Percentiles rank a stretch among this genome's conserved stretches.
phyloP scores from a whole-genome alignment of 78 protist species.

The Speleostelium caveatum region DNA sequence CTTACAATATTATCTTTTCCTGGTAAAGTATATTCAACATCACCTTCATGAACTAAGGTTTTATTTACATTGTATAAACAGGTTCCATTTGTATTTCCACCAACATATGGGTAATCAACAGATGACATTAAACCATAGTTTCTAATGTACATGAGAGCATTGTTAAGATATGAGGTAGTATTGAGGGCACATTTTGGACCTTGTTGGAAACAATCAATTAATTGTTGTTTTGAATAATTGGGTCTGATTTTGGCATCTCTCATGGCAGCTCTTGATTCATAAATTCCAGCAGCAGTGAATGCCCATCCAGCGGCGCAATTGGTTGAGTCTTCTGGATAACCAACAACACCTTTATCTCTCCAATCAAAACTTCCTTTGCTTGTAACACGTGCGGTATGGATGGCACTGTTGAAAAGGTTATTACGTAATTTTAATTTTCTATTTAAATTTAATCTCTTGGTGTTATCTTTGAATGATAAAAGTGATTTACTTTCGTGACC shows the following conservation, averaged over 20 bases:
- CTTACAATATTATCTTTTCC: slow-evolving; percentile 29
- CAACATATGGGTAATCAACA: slow-evolving; percentile 41
- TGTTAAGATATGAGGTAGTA: slow-evolving; percentile 5
- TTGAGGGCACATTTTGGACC: not conserved
- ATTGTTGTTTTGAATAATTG: slow-evolving; percentile 36
- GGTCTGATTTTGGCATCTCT: slow-evolving; percentile 1
- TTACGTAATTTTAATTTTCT: not conserved
- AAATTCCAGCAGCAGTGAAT: slow-evolving; percentile 53
- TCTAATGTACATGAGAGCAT: slow-evolving; percentile 43
- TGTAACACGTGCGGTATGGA: slow-evolving; percentile 11
- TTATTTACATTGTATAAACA: slow-evolving; percentile 5
- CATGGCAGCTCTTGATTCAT: slow-evolving; percentile 60
- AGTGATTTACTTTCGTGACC: not conserved
- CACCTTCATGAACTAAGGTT: slow-evolving; percentile 45
- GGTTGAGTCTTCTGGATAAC: slow-evolving; percentile 40
- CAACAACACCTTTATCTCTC: slow-evolving; percentile 54
- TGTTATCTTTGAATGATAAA: not conserved
- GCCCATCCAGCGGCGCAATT: slow-evolving; percentile 61
- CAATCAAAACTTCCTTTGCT: slow-evolving; percentile 34
- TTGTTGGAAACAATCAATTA: slow-evolving; percentile 40
- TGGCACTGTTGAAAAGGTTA: not conserved
- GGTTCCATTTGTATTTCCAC: not conserved
- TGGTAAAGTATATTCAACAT: slow-evolving; percentile 19
- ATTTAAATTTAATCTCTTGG: not conserved
- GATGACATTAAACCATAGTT: slow-evolving; percentile 17